Percentiles rank a stretch among this genome's conserved stretches.
phyloP scores from a whole-genome alignment of 2,329 filamentous ascomycete genomes.

The Penicillium vulpinum region DNA sequence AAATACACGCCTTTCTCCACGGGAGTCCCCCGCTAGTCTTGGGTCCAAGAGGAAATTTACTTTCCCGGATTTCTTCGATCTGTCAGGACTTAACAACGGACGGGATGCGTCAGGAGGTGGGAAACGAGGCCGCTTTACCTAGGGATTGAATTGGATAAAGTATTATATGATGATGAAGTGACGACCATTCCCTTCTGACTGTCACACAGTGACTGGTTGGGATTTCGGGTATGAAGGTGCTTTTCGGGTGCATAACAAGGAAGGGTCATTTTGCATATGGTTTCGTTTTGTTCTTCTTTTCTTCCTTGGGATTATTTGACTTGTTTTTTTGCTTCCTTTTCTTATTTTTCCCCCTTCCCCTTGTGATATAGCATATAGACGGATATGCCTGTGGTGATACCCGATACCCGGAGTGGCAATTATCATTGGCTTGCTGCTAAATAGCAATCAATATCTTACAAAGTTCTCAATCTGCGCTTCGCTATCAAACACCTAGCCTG shows the following conservation, averaged over 20 bases:
- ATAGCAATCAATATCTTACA: slow-evolving; percentile 25
- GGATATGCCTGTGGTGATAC: slow-evolving; percentile 39
- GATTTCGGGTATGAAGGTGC: slow-evolving; percentile 19
- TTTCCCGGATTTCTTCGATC: slow-evolving; percentile 52
- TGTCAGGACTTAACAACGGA: slow-evolving; percentile 47
- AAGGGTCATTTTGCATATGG: slow-evolving; percentile 34
- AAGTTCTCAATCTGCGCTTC: slow-evolving; percentile 2
- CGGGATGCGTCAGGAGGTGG: slow-evolving; percentile 48
- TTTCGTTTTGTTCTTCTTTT: slow-evolving; percentile 18
- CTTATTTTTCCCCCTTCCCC: slow-evolving; percentile 11
- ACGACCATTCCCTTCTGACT: slow-evolving; percentile 37
- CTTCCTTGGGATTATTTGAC: slow-evolving; percentile 2
- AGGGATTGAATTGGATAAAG: slow-evolving; percentile 15
- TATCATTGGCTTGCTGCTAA: slow-evolving; percentile 25
- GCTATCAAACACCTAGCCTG: not conserved
- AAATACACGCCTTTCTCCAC: slow-evolving; percentile 38
- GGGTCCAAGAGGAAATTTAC: slow-evolving; percentile 51
- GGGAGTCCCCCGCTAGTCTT: slow-evolving; percentile 41
- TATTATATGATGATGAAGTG: slow-evolving; percentile 33
- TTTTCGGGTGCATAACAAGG: slow-evolving; percentile 35
- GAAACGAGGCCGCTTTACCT: slow-evolving; percentile 50
- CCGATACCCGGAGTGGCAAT: slow-evolving; percentile 37
- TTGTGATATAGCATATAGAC: slow-evolving; percentile 36
- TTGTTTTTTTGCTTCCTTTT: slow-evolving; percentile 7
- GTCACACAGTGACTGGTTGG: slow-evolving; percentile 33